phyloP scores from a whole-genome alignment of 768 basidiomycete genomes.

The Amanita muscaria region DNA sequence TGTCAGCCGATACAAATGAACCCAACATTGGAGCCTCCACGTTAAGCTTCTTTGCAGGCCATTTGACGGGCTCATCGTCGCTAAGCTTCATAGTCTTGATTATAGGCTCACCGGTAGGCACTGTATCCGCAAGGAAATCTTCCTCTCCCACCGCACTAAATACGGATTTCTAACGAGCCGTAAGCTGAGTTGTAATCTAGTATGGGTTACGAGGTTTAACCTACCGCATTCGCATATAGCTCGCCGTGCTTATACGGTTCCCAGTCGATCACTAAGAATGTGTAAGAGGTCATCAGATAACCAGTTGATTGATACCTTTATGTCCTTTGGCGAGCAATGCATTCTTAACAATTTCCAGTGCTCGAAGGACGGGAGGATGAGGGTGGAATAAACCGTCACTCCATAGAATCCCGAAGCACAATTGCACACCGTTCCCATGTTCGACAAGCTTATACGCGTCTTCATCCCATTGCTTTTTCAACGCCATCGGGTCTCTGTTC shows the following conservation, averaged over 20 bases:
- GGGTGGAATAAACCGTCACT: slow-evolving; percentile 3
- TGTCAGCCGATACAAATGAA: slow-evolving; percentile 16
- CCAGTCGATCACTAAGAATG: slow-evolving; percentile 61
- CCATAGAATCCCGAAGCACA: slow-evolving; percentile 9
- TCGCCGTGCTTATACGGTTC: too few species aligned
- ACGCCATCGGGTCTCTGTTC: slow-evolving; percentile 51
- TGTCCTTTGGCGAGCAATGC: slow-evolving; percentile 58
- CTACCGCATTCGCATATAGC: slow-evolving; percentile 33
- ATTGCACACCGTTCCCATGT: slow-evolving; percentile 28
- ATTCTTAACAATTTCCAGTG: slow-evolving; percentile 43
- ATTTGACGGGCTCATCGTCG: slow-evolving; percentile 11
- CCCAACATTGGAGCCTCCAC: slow-evolving; percentile 13
- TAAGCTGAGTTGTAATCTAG: background rate
- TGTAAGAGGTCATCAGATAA: background rate
- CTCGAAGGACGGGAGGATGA: slow-evolving; percentile 51
- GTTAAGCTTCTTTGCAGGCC: background rate
- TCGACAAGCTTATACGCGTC: slow-evolving; percentile 50
- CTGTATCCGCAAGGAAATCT: slow-evolving; percentile 33
- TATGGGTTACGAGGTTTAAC: slow-evolving; percentile 15
- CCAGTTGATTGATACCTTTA: slow-evolving; percentile 32
- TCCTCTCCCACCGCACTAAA: slow-evolving; percentile 38
- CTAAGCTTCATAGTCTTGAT: slow-evolving; percentile 38
- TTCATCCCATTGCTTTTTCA: slow-evolving; percentile 54
- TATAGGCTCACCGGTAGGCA: slow-evolving; percentile 46
- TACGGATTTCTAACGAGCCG: slow-evolving; percentile 25